Percentiles rank a stretch among this genome's conserved stretches.
Conservation (phyloP, 305 asterid species). For the Solanum hybrid region DNA sequence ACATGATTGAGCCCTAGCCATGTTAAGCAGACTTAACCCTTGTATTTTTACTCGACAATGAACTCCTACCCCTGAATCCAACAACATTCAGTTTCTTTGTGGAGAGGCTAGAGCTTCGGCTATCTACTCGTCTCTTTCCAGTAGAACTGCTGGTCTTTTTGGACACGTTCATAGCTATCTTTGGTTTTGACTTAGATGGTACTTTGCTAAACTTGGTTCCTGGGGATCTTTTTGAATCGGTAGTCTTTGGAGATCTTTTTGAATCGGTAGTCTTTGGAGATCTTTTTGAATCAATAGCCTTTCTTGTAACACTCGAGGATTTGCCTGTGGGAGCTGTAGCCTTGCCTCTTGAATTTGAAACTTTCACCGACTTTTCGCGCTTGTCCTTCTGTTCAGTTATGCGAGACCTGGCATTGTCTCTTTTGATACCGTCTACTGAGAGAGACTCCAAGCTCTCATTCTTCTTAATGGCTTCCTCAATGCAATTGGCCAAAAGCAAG, state of each 20-base stretch:
- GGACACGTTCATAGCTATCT: background rate
- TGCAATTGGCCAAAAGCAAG: conserved; percentile 48
- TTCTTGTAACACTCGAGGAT: conserved; percentile 31
- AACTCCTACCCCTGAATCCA: conserved; percentile 88
- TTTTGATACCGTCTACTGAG: conserved; percentile 56
- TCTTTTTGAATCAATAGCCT: conserved; percentile 25
- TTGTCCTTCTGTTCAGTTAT: conserved; percentile 64
- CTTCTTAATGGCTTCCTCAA: conserved; percentile 82
- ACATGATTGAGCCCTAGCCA: conserved; percentile 1
- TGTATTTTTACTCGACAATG: conserved; percentile 15
- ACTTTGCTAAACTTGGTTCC: conserved; percentile 21
- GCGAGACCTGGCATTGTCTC: conserved; percentile 72
- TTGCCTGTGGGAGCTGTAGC: conserved; percentile 23
- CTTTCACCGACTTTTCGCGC: conserved; percentile 38
- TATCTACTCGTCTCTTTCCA: conserved; percentile 36
- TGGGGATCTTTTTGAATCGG: conserved; percentile 23
- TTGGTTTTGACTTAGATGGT: conserved; percentile 31
- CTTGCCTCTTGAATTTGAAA: conserved; percentile 36
- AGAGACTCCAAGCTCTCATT: conserved; percentile 91
- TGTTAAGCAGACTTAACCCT: conserved; percentile 36
- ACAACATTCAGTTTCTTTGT: conserved; percentile 67
- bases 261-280: conserved; percentile 22
- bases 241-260: conserved; percentile 32
- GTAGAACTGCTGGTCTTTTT: conserved; percentile 3
- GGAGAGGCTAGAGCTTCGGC: conserved; percentile 16